phyloP scores from a whole-genome alignment of 768 basidiomycete species.

The Termitomyces heimii region DNA sequence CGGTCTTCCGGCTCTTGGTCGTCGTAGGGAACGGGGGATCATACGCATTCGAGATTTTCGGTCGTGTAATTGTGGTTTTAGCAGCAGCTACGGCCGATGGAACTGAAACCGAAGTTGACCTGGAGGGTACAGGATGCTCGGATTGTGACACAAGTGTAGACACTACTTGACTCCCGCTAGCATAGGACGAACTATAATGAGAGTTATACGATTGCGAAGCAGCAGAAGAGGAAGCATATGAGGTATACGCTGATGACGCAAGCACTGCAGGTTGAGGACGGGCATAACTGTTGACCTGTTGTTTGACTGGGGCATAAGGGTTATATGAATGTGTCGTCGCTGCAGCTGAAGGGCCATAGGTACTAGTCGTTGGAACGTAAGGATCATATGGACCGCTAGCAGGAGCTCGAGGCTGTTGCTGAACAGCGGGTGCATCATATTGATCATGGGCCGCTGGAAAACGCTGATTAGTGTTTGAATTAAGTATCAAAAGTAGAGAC shows the following conservation, averaged over 20 bases:
- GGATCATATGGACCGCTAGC: conserved; percentile 22
- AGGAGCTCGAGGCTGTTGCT: conserved; percentile 3
- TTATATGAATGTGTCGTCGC: conserved; percentile 15
- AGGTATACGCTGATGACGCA: conserved; percentile 1
- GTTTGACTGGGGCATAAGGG: conserved; percentile 19
- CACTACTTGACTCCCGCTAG: conserved; percentile 3
- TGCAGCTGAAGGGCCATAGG: conserved; percentile 10
- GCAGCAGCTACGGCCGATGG: conserved; percentile 31
- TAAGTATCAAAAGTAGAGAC: neutral
- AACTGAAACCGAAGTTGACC: neutral
- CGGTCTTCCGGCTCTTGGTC: conserved; percentile 27
- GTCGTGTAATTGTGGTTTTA: conserved; percentile 46
- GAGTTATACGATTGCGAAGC: conserved; percentile 11
- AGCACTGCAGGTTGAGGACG: conserved; percentile 3
- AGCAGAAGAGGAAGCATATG: conserved; percentile 16
- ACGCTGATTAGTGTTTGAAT: neutral
- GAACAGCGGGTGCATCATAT: conserved; percentile 7
- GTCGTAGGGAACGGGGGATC: conserved; percentile 67
- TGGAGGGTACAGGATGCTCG: conserved; percentile 1
- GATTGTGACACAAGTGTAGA: conserved; percentile 5
- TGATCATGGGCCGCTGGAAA: conserved; percentile 6
- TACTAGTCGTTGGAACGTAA: conserved; percentile 25
- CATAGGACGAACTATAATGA: conserved; percentile 15
- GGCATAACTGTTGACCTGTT: conserved; percentile 2
- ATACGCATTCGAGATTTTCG: conserved; percentile 66